Evolutionary conservation across 768 basidiomycete species (phyloP).

Genomic region (Leucosporidium creatinivorum): DNA sequence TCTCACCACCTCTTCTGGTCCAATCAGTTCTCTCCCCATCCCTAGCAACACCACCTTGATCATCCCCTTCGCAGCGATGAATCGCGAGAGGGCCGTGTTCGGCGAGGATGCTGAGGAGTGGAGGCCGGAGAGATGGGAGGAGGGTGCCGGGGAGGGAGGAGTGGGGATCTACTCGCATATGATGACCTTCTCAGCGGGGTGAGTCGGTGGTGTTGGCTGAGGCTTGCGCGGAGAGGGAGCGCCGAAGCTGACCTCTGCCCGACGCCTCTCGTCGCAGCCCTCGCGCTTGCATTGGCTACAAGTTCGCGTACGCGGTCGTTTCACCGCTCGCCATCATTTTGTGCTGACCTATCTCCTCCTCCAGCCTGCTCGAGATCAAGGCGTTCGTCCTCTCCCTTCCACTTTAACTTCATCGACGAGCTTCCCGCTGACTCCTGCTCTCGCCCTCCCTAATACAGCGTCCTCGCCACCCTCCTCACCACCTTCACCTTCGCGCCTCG

Average conservation of each 20-base stretch:
- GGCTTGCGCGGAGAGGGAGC: not conserved
- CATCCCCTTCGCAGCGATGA: conserved; percentile 56
- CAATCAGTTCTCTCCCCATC: conserved; percentile 41
- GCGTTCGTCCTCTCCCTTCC: not conserved
- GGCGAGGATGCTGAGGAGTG: conserved; percentile 61
- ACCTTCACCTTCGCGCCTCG: too few relatives aligned
- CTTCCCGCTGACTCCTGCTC: too few relatives aligned
- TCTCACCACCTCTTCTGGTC: not conserved
- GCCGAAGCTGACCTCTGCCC: not conserved
- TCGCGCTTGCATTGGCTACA: conserved; percentile 15
- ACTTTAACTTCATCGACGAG: too few relatives aligned
- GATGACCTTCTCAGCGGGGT: conserved; percentile 28
- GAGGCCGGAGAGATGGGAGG: conserved; percentile 55
- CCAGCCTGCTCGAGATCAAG: conserved; percentile 14
- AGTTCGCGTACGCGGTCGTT: not conserved
- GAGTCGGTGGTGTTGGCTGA: not conserved
- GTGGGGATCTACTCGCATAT: conserved; percentile 50
- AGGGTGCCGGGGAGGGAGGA: conserved; percentile 14
- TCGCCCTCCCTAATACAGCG: too few relatives aligned
- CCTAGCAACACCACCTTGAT: conserved; percentile 53
- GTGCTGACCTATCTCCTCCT: too few relatives aligned
- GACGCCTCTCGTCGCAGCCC: not conserved
- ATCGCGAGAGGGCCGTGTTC: conserved; percentile 54
- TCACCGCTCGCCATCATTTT: not conserved
- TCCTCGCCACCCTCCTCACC: too few relatives aligned